Evolutionary conservation across 495 filamentous ascomycete genomes (phyloP).

Genomic region (Penicillium robsamsonii): DNA sequence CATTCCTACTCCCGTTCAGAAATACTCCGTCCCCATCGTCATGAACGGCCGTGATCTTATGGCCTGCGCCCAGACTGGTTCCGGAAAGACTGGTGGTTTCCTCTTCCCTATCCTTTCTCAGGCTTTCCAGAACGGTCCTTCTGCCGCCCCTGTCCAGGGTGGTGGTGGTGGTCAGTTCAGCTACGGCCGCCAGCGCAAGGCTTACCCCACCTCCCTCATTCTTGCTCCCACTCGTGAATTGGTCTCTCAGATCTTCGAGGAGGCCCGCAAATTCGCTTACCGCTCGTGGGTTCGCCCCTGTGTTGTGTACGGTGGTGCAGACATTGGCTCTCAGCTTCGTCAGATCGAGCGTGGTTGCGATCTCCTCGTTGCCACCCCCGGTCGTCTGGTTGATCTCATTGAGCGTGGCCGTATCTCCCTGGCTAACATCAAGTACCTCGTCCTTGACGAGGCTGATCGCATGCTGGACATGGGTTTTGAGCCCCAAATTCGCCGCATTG

Average conservation of each 20-base stretch:
- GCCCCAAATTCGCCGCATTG: constrained; percentile 97
- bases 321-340: constrained; percentile 94
- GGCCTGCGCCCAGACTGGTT: constrained; percentile 99
- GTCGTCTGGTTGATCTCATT: constrained; percentile 94
- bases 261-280: constrained; percentile 96
- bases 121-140: constrained; percentile 85
- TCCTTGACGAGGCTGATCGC: constrained; percentile 98
- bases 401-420: constrained; percentile 98
- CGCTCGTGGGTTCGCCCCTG: constrained; percentile 98
- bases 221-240: constrained; percentile 95
- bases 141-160: constrained; percentile 55
- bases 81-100: constrained; percentile 99
- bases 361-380: constrained; percentile 93
- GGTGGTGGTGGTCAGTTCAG: constrained; percentile 48
- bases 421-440: constrained; percentile 96
- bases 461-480: constrained; percentile 99
- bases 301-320: constrained; percentile 98
- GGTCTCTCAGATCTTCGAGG: constrained; percentile 97
- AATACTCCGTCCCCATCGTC: constrained; percentile 97
- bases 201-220: constrained; percentile 92
- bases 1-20: constrained; percentile 92
- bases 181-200: constrained; percentile 87
- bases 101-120: constrained; percentile 97
- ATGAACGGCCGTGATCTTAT: constrained; percentile 96
- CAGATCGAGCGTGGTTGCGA: constrained; percentile 98